These are phyloP conservation scores for Cryptosporidium xiaoi DNA, from an alignment of 169 alveolate genomes.

Conservation along the genomic window DNA sequence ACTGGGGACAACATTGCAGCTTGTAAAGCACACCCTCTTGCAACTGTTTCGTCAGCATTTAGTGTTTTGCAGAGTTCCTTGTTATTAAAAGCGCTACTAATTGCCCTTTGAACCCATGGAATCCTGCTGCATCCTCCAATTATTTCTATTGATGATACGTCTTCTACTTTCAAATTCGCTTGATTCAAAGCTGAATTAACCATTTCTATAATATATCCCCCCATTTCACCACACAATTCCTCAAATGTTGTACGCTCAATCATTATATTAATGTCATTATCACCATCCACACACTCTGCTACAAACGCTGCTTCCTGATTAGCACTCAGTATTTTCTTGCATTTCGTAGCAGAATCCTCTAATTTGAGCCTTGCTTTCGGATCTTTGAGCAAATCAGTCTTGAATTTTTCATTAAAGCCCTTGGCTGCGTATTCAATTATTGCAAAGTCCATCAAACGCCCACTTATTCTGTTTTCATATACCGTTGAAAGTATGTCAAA, in stretches of 20 bases:
- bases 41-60: conserved; percentile 95
- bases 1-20: conserved; percentile 90
- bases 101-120: conserved; percentile 92
- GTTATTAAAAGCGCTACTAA: conserved; percentile 86
- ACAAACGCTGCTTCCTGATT: conserved; percentile 92
- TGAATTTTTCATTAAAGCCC: conserved; percentile 88
- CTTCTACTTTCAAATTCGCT: conserved; percentile 81
- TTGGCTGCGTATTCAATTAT: conserved; percentile 90
- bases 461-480: conserved; percentile 94
- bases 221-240: conserved; percentile 84
- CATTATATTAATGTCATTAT: conserved; percentile 87
- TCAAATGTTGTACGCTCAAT: conserved; percentile 92
- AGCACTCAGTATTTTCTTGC: conserved; percentile 95
- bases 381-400: conserved; percentile 88
- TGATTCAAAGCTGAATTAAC: conserved; percentile 78
- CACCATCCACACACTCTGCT: conserved; percentile 96
- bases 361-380: conserved; percentile 92
- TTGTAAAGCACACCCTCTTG: conserved; percentile 97
- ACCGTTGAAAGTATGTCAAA: conserved; percentile 90
- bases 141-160: conserved; percentile 92
- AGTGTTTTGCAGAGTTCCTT: conserved; percentile 90
- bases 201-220: conserved; percentile 82
- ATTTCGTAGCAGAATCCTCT: conserved; percentile 94
- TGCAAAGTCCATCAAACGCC: conserved; percentile 93
- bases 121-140: conserved; percentile 97